phyloP scores from a whole-genome alignment of 345 rosid species.

The Odontarrhena argentea region DNA sequence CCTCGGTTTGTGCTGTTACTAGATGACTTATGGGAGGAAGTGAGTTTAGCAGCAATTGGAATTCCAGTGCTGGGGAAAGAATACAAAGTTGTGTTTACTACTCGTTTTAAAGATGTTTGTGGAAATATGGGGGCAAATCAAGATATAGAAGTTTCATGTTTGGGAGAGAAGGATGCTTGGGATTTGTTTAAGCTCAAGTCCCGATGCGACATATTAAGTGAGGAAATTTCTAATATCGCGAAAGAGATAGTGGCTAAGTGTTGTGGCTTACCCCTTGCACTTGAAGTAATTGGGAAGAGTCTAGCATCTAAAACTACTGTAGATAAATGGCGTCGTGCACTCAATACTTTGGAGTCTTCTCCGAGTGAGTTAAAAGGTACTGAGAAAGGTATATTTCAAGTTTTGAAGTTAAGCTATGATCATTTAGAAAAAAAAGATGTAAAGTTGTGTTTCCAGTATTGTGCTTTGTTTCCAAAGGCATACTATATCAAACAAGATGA shows the following conservation, averaged over 20 bases:
- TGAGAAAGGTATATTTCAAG: neutral
- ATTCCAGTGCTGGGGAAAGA: neutral
- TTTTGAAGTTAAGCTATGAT: conserved; percentile 19
- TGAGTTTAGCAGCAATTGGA: conserved; percentile 17
- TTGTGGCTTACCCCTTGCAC: neutral
- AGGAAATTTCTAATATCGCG: neutral
- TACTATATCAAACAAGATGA: conserved; percentile 3
- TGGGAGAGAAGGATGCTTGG: neutral
- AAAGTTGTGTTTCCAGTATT: conserved; percentile 7
- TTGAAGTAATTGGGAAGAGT: no score
- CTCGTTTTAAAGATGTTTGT: neutral
- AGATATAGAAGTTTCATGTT: conserved; percentile 14
- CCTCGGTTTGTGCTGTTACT: neutral
- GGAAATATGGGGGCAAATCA: neutral
- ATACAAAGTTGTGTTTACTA: conserved; percentile 12
- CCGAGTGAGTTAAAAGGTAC: no score
- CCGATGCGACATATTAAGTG: neutral
- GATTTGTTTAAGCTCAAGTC: conserved; percentile 5
- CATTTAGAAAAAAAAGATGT: neutral
- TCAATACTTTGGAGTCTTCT: neutral
- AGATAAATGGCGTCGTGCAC: neutral
- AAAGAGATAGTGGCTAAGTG: neutral
- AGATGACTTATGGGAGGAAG: neutral
- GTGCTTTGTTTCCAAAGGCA: conserved; percentile 21
- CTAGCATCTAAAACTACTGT: no score